Conservation (phyloP, 139 green algal genomes). For the Micractinium sp. region DNA sequence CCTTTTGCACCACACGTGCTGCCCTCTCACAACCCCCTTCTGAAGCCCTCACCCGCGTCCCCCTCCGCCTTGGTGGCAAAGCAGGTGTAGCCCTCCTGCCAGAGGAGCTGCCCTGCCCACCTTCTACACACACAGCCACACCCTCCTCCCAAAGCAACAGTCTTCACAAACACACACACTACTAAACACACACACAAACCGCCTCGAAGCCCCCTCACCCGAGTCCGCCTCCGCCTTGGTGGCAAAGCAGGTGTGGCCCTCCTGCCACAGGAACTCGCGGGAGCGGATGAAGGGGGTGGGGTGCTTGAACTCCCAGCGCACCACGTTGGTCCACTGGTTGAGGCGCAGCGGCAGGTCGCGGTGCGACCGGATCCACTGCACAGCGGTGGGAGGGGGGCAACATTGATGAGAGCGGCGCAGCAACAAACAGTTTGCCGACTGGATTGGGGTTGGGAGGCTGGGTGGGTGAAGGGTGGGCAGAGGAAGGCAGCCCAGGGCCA, state of each 20-base stretch:
- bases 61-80: constrained; percentile 91
- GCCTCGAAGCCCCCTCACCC: not conserved
- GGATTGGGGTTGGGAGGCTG: no score
- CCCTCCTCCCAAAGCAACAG: not conserved
- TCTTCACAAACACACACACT: not conserved
- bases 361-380: constrained; percentile 96
- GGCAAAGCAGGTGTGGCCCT: constrained; percentile 87
- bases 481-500: no score
- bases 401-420: no score
- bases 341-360: constrained; percentile 96
- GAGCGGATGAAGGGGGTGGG: constrained; percentile 98
- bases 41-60: constrained; percentile 51
- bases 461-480: no score
- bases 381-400: not conserved
- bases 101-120: constrained; percentile 82
- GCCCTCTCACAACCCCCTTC: not conserved
- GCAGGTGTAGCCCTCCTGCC: constrained; percentile 89
- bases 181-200: not conserved
- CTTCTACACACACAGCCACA: no score
- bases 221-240: constrained; percentile 88
- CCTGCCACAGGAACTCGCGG: constrained; percentile 97
- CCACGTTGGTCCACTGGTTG: constrained; percentile 99
- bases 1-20: no score
- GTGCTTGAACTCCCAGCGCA: constrained; percentile 99
- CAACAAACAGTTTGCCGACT: no score